A percentile compares a stretch with the other conserved stretches of the same genome.
Conservation (phyloP, 2,329 filamentous ascomycete genomes). For the Onygenales sp. region DNA sequence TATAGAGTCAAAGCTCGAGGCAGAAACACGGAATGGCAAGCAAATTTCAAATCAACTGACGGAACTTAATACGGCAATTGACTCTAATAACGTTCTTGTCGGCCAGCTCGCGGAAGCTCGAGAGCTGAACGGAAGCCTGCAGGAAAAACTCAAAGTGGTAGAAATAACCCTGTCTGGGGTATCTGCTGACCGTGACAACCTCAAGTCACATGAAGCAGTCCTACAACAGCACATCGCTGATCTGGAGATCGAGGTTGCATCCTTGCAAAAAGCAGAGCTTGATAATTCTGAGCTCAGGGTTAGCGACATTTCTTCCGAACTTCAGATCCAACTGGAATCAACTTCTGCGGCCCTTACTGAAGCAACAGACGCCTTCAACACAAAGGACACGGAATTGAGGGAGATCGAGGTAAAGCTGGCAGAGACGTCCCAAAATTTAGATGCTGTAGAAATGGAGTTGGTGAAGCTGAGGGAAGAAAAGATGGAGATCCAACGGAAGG, state of each 20-base stretch:
- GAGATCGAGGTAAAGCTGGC: slow-evolving; percentile 13
- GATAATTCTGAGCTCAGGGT: slow-evolving; percentile 7
- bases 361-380: slow-evolving; percentile 10
- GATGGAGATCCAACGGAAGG: slow-evolving; percentile 13
- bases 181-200: slow-evolving; percentile 1
- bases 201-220: slow-evolving; percentile 11
- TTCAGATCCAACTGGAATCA: slow-evolving; percentile 19
- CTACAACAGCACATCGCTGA: slow-evolving; percentile 21
- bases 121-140: slow-evolving; percentile 11
- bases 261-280: slow-evolving; percentile 14
- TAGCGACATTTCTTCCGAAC: slow-evolving; percentile 15
- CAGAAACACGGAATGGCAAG: slow-evolving; percentile 8
- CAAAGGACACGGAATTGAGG: slow-evolving; percentile 14
- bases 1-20: slow-evolving; percentile 11
- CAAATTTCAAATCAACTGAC: slow-evolving; percentile 15
- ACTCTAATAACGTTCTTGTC: slow-evolving; percentile 11
- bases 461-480: slow-evolving; percentile 16
- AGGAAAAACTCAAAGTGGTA: slow-evolving; percentile 13
- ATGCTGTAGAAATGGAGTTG: slow-evolving; percentile 12
- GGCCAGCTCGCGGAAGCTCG: slow-evolving; percentile 16
- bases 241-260: slow-evolving; percentile 17
- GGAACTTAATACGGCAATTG: slow-evolving; percentile 12
- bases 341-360: slow-evolving; percentile 11
- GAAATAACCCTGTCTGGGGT: slow-evolving; percentile 12
- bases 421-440: slow-evolving; percentile 11